Conservation (phyloP, 129 eudicot genomes). For the Helichrysum umbraculigerum region DNA sequence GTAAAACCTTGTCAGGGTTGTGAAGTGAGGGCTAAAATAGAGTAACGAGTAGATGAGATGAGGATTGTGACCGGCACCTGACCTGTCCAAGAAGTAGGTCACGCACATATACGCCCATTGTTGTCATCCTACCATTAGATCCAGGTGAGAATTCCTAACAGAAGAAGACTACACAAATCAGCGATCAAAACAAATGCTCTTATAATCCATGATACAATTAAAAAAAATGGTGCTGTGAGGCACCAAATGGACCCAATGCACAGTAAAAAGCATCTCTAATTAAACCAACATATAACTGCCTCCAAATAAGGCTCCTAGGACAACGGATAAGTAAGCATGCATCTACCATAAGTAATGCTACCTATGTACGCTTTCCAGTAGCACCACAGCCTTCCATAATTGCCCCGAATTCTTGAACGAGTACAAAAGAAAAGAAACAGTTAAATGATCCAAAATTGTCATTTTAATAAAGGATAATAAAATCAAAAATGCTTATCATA, state of each 20-base stretch:
- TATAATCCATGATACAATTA: neutral
- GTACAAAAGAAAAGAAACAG: conserved; percentile 36
- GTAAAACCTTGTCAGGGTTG: conserved; percentile 19
- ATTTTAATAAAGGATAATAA: conserved; percentile 12
- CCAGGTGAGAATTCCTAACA: conserved; percentile 96
- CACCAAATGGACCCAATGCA: conserved; percentile 23
- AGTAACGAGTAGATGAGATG: neutral
- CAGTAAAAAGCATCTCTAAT: conserved; percentile 22
- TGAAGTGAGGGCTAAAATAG: neutral
- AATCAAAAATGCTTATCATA: conserved; percentile 17
- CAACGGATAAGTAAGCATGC: conserved; percentile 16
- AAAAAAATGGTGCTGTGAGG: neutral
- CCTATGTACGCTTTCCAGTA: conserved; percentile 36
- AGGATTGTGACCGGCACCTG: conserved; percentile 42
- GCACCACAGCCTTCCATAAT: conserved; percentile 34
- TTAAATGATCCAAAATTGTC: conserved; percentile 29
- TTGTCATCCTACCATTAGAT: conserved; percentile 80
- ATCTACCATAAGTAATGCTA: conserved; percentile 34
- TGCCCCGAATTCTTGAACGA: conserved; percentile 41
- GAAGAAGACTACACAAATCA: conserved; percentile 4
- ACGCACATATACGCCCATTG: conserved; percentile 94
- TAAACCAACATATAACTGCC: conserved; percentile 19
- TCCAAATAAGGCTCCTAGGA: conserved; percentile 31
- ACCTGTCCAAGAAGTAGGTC: conserved; percentile 99
- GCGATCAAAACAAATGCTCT: conserved; percentile 2